Evolutionary conservation across 2,329 filamentous ascomycete genomes (phyloP), one percentile per base, ranked within the genome.

Genomic region (Trichophyton equinum): DNA sequence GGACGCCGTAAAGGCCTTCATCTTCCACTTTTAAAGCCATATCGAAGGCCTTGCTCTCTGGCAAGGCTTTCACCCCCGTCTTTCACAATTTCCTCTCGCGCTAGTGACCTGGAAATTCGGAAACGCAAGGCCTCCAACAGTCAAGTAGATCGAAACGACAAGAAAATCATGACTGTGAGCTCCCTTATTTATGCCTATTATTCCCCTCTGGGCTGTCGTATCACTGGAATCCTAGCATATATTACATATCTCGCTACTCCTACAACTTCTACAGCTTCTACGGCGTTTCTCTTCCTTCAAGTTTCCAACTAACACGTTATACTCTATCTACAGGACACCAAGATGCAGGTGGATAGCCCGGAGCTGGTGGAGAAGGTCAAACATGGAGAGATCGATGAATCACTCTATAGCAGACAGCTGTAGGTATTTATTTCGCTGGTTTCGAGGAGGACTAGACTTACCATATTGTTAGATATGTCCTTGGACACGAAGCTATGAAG

Each of bases 401-500:
- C 82, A 46, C 75, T 86, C 60, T 86, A 86, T 76, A 85, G 83
- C 72, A 77, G 83, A 67, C 83, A 86, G 76, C 80, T 86, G 71
- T 76, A 65, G 69, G 74, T 67, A 42, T 27, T 18, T 18, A 18
- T 22, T 3, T 13, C 5, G 15, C 20, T 3, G 11, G 30, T 20
- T 8, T 60, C n/a, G 56, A 38, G 11, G 13, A 13, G 47, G 53
- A 27, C 30, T 42, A 5, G 58, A n/a, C 20, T 38, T 18, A 57
- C 44, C 47, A 47, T 42, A 33, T 64, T 63, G 53, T 64, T 46
- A 49, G 59, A 63, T 87, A 87, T 68, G 85, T 87, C 61, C 81
- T 87, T 61, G 85, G 94, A 61, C 85, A 87, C 71, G 85, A 87
- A 74, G 85, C 94, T 66, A 99, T 99, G 94, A 97, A 95, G 82